phyloP scores from a whole-genome alignment of 2,329 filamentous ascomycete genomes.

The Chaetomium globosum region DNA sequence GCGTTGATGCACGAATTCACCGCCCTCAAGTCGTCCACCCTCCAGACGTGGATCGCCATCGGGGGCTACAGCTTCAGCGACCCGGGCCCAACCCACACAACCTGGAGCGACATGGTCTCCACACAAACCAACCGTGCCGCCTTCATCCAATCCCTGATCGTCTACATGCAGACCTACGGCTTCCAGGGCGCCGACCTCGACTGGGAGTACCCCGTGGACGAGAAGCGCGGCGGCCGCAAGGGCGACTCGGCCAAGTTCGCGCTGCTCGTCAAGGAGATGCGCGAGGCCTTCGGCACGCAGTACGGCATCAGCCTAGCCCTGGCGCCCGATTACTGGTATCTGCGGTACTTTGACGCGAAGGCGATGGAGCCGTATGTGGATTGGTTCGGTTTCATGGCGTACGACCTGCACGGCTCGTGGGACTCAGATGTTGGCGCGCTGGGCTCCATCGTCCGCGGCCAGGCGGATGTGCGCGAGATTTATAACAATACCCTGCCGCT shows the following conservation, averaged over 20 bases:
- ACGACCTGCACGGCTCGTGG: conserved; percentile 50
- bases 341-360: conserved; percentile 43
- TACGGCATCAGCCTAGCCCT: not conserved
- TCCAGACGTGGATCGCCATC: conserved; percentile 41
- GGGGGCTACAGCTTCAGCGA: conserved; percentile 41
- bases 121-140: conserved; percentile 36
- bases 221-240: conserved; percentile 43
- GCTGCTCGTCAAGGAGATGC: not conserved
- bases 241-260: conserved; percentile 23
- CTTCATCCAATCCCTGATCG: conserved; percentile 43
- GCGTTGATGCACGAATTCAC: not conserved
- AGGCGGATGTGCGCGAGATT: not conserved
- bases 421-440: conserved; percentile 41
- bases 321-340: conserved; percentile 44
- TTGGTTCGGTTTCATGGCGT: conserved; percentile 46
- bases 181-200: conserved; percentile 52
- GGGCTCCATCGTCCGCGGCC: not conserved
- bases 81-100: conserved; percentile 37
- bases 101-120: conserved; percentile 32
- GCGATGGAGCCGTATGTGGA: conserved; percentile 46
- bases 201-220: conserved; percentile 50
- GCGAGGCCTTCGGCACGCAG: not conserved
- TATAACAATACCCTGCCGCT: not conserved
- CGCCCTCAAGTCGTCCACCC: not conserved
- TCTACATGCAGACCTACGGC: conserved; percentile 40